Evolutionary conservation across 78 protist genomes (phyloP).

Genomic region (Pigoraptor vietnamica): DNA sequence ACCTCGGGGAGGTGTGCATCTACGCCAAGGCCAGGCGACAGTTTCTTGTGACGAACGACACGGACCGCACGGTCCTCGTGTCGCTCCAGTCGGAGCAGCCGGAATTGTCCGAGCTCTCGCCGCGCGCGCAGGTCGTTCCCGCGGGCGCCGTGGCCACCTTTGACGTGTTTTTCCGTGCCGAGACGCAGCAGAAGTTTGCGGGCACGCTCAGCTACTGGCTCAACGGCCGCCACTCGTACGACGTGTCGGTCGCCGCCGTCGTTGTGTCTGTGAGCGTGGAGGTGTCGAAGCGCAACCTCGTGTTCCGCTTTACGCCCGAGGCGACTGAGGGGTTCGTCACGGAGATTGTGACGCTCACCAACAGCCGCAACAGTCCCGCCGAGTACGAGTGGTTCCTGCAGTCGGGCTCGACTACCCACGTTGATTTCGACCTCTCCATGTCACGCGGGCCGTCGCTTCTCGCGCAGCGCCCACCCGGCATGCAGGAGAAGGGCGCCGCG

Average conservation of each 20-base stretch:
- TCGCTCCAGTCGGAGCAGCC: not conserved
- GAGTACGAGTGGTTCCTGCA: not conserved
- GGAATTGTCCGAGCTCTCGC: not conserved
- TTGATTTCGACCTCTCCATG: not conserved
- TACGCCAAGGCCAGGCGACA: not conserved
- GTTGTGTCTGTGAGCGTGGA: not conserved
- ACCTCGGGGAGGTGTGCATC: not conserved
- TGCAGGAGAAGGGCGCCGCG: too few relatives aligned
- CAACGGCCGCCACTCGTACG: not conserved
- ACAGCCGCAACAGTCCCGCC: not conserved
- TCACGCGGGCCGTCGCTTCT: not conserved
- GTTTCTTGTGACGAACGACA: not conserved
- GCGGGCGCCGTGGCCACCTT: not conserved
- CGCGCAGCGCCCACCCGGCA: too few relatives aligned
- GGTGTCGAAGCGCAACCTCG: not conserved
- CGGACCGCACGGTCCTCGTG: not conserved
- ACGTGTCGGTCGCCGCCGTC: not conserved
- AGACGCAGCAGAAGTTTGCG: not conserved
- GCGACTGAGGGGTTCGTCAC: not conserved
- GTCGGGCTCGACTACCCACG: not conserved
- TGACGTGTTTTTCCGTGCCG: not conserved
- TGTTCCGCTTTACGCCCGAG: not conserved
- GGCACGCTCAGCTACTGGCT: not conserved
- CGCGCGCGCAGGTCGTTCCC: not conserved
- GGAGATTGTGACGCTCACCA: not conserved